Evolutionary conservation across 1,284 basidiomycete species (phyloP).

Genomic region (Leucoagaricus sp.): DNA sequence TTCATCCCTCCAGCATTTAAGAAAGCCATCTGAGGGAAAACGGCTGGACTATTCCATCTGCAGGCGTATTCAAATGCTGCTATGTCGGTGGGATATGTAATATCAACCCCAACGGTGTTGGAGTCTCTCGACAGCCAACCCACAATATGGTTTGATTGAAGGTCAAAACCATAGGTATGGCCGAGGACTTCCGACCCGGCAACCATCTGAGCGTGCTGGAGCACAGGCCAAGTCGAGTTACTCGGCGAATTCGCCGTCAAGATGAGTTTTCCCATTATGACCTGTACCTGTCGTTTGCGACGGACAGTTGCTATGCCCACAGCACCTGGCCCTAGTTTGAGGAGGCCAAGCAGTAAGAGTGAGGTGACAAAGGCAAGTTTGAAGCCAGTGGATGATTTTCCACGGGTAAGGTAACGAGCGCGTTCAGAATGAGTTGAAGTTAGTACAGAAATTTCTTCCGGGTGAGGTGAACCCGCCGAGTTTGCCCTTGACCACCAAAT

Average conservation of each 20-base stretch:
- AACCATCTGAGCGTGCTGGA: slow-evolving; percentile 3
- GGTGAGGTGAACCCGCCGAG: neutral
- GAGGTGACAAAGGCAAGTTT: slow-evolving; percentile 6
- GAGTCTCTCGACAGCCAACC: neutral
- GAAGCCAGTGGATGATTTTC: neutral
- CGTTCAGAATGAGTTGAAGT: neutral
- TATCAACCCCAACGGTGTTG: neutral
- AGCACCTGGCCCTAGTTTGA: slow-evolving; percentile 2
- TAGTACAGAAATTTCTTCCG: neutral
- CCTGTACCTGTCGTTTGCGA: neutral
- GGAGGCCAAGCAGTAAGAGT: neutral
- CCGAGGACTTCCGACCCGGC: neutral
- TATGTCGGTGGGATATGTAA: neutral
- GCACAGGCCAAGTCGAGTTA: neutral
- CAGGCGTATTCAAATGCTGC: neutral
- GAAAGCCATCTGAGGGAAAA: neutral
- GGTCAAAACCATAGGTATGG: neutral
- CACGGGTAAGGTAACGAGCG: neutral
- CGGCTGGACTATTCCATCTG: neutral
- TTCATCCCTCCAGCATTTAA: neutral
- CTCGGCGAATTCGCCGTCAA: neutral
- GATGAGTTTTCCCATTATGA: neutral
- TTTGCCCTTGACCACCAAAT: neutral
- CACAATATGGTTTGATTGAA: slow-evolving; percentile 24
- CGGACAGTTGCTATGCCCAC: slow-evolving; percentile 1